Evolutionary conservation across 2,329 filamentous ascomycete genomes (phyloP).

Genomic region (Pseudocercospora cruenta): DNA sequence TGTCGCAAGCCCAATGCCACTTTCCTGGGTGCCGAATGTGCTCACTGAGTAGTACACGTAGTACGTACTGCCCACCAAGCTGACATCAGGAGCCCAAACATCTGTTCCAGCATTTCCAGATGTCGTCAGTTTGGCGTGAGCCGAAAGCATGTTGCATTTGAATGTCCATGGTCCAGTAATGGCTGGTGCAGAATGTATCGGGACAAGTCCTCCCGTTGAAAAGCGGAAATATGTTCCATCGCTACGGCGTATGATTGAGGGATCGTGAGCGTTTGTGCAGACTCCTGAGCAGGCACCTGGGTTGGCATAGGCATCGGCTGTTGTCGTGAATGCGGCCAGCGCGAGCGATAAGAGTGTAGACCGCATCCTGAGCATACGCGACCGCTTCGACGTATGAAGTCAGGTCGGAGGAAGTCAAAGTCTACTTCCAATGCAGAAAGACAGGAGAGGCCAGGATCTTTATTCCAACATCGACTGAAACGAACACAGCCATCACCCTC

Average conservation of each 20-base stretch:
- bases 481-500: neutral
- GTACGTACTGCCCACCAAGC: conserved; percentile 61
- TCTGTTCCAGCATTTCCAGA: conserved; percentile 51
- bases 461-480: neutral
- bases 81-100: conserved; percentile 66
- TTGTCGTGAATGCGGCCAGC: conserved; percentile 24
- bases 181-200: conserved; percentile 52
- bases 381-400: neutral
- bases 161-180: conserved; percentile 57
- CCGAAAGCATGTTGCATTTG: conserved; percentile 51
- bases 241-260: conserved; percentile 50
- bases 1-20: conserved; percentile 63
- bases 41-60: conserved; percentile 70
- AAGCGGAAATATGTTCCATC: conserved; percentile 59
- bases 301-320: conserved; percentile 42
- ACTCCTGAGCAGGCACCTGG: conserved; percentile 46
- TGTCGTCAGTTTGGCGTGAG: conserved; percentile 48
- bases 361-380: neutral
- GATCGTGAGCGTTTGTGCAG: conserved; percentile 54
- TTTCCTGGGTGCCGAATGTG: conserved; percentile 63
- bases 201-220: conserved; percentile 55
- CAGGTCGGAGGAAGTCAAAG: neutral
- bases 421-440: neutral
- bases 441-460: neutral
- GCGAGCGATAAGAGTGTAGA: conserved; percentile 12